Conservation (phyloP, 306 rosid species). For the Rosa persica region DNA sequence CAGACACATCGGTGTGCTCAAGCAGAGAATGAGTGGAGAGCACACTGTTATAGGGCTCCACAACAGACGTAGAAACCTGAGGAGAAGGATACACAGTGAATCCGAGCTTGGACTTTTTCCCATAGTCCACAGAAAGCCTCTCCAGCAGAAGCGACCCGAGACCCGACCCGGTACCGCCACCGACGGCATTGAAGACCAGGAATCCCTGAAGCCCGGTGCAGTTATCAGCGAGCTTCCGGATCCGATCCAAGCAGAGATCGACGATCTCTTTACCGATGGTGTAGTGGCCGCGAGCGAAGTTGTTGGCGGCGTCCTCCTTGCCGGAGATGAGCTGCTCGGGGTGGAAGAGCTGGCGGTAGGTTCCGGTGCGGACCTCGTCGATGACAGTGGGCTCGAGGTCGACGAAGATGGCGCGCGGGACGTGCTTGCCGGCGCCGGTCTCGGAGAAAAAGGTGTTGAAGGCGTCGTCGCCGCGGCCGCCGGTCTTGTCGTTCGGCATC, state of each 20-base stretch:
- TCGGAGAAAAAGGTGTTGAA: constrained; percentile 89
- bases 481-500: constrained; percentile 80
- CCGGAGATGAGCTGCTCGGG: constrained; percentile 92
- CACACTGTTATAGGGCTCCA: constrained; percentile 89
- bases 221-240: constrained; percentile 77
- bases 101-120: constrained; percentile 75
- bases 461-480: constrained; percentile 85
- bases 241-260: constrained; percentile 86
- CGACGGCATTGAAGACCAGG: constrained; percentile 83
- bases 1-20: constrained; percentile 80
- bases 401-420: constrained; percentile 82
- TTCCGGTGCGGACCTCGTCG: constrained; percentile 82
- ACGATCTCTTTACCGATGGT: constrained; percentile 89
- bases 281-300: constrained; percentile 89
- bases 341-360: constrained; percentile 90
- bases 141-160: constrained; percentile 77
- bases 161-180: constrained; percentile 92
- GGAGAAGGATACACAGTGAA: constrained; percentile 90
- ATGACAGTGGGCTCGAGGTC: constrained; percentile 95
- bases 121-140: constrained; percentile 84
- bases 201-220: constrained; percentile 91
- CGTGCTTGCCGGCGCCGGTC: constrained; percentile 91
- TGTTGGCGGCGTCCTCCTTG: constrained; percentile 92
- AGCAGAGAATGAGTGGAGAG: constrained; percentile 89
- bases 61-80: constrained; percentile 85